These are phyloP conservation scores for Pyrenochaeta sp. DNA, from an alignment of 2,329 filamentous ascomycete species.

Conservation along the genomic window DNA sequence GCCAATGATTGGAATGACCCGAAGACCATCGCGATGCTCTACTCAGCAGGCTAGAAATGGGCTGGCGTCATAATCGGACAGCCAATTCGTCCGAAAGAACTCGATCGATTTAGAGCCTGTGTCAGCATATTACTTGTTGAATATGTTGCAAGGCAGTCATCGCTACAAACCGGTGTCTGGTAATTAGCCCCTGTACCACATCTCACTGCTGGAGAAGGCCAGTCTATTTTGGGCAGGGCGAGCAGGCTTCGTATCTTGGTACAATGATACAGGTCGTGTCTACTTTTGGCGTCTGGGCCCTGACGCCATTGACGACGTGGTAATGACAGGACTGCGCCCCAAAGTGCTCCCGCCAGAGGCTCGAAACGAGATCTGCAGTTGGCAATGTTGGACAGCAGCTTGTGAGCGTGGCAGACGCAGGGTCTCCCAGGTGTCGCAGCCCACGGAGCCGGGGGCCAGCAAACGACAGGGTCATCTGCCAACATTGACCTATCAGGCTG, in stretches of 20 bases:
- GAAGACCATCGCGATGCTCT: constrained; percentile 1
- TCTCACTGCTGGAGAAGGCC: constrained; percentile 2
- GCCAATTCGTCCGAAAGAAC: constrained; percentile 14
- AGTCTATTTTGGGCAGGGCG: constrained; percentile 23
- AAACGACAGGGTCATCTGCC: constrained; percentile 38
- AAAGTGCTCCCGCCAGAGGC: constrained; percentile 30
- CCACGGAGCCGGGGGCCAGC: constrained; percentile 28
- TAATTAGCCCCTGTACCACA: neutral
- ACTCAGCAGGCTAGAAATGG: constrained; percentile 10
- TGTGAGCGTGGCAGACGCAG: constrained; percentile 44
- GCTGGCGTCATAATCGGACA: constrained; percentile 21
- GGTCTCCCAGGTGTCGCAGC: constrained; percentile 33
- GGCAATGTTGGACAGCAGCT: constrained; percentile 28
- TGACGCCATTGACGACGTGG: constrained; percentile 30
- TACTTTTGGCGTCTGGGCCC: constrained; percentile 6
- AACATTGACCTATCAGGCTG: constrained; percentile 48
- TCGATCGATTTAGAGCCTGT: too few relatives aligned
- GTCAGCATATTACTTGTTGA: too few relatives aligned
- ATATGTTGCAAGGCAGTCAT: too few relatives aligned
- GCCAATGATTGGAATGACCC: neutral
- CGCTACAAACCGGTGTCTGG: too few relatives aligned
- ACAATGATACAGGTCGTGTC: constrained; percentile 22
- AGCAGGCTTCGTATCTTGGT: constrained; percentile 11
- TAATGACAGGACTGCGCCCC: constrained; percentile 36
- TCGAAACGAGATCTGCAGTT: constrained; percentile 37